phyloP scores from a whole-genome alignment of 208 protist species.

The Novymonas esmeraldas region DNA sequence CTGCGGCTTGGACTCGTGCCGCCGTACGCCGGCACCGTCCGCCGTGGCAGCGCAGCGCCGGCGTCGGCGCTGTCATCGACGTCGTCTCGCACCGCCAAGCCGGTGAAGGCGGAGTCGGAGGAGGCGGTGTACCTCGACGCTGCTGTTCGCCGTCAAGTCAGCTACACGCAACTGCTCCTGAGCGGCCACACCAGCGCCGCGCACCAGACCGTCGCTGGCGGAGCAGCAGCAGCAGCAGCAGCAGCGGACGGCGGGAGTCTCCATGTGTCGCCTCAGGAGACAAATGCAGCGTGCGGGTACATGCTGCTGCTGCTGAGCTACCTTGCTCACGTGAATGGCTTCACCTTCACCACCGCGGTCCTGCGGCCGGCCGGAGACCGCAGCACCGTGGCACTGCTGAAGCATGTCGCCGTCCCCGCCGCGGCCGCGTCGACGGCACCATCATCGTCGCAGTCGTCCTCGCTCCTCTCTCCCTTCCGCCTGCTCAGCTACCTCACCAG shows the following conservation, averaged over 20 bases:
- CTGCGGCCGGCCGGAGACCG: slow-evolving; percentile 57
- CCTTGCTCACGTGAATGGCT: slow-evolving; percentile 45
- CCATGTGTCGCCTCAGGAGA: slow-evolving; percentile 52
- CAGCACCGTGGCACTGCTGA: slow-evolving; percentile 52
- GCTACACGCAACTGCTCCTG: slow-evolving; percentile 30
- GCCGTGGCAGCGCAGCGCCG: too few species aligned
- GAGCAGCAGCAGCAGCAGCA: not conserved
- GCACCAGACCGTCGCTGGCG: not conserved
- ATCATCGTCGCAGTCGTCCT: not conserved
- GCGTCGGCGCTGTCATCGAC: not conserved
- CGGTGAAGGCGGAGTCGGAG: not conserved
- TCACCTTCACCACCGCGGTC: slow-evolving; percentile 33
- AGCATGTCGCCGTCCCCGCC: slow-evolving; percentile 8
- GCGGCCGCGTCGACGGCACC: not conserved
- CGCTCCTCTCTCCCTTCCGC: slow-evolving; percentile 9
- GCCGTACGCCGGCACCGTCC: slow-evolving; percentile 14
- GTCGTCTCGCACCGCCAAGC: not conserved
- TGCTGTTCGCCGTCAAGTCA: slow-evolving; percentile 23
- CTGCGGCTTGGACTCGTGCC: slow-evolving; percentile 59
- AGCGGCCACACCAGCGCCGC: slow-evolving; percentile 26
- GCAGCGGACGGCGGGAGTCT: slow-evolving; percentile 4
- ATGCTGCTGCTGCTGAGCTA: slow-evolving; percentile 52
- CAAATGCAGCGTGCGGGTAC: slow-evolving; percentile 79
- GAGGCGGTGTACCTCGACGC: slow-evolving; percentile 16
- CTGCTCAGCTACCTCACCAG: slow-evolving; percentile 1